Base-by-base conservation (phyloP, 345 rosid genomes). In the Salix suchowensis region DNA sequence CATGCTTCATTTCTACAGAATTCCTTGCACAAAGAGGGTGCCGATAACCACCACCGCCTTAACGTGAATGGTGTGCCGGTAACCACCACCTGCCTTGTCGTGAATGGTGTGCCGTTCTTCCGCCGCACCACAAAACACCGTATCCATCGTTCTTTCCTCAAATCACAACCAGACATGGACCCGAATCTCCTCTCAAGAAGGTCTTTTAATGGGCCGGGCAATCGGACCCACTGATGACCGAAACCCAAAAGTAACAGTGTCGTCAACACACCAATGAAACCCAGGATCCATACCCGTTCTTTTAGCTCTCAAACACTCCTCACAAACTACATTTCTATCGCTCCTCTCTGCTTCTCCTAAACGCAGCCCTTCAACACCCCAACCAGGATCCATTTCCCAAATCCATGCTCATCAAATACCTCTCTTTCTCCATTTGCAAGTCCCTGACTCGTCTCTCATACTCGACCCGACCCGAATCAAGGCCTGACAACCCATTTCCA, bases 231-330 rank as follows among this genome's bases (percentile, higher is more conserved):
- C 87, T 7, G 62, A 75, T 4, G 89, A 80, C 77, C 85, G 71
- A 83, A 88, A 87, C 46, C 89, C 85, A 69, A 55, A 73, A 1
- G 74, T 75, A 28, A 90, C 85, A 6, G 85, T 23, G 61, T 90
- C 91, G 54, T 86, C 2, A 37, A 82, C 88, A 65, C 93, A 87
- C 76, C 74, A 74, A 54, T 88, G 91, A 52, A 88, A 88, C 40
- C 80, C 92, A 6, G 40, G 39, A 0, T 71, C 85, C 19, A 34
- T 30, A 1, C 78, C 87, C 36, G 54, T 30, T 34, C 60, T 42
- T 46, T 80, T 39, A 5, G 75, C 85, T 12, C 58, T 78, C 60
- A 26, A 66, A 68, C 91, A 90, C 76, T 83, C 85, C 48, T 76
- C 79, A 52, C 93, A 90, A 9, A 44, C 74, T 46, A 46, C 76